Evolutionary conservation across 2,329 filamentous ascomycete genomes (phyloP), one percentile per base, ranked within the genome.

Genomic region (Blastomyces parvus): DNA sequence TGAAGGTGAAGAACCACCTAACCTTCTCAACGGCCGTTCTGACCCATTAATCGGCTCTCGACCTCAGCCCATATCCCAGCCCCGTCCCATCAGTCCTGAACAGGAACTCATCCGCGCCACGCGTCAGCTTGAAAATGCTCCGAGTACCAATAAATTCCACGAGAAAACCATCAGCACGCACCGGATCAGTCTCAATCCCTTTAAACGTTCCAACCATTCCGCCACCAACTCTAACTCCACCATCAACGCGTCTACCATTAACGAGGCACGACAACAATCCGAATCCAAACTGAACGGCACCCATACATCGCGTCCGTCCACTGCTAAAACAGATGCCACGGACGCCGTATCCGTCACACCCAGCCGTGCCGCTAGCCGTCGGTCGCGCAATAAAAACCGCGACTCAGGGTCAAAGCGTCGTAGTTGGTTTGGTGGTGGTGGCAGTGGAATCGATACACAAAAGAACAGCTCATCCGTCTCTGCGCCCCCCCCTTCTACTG

Each of bases 131-230:
- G 66, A 69, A 22, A 70, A 74, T n/a, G 19, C 52, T n/a, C 25
- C 36, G 60, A 66, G 63, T 6, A 71, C 70, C 55, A 74, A 72
- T 60, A 72, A 73, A 30, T 60, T 50, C 59, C 74, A 72, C 0
- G 69, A 72, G n/a, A 74, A 74, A 63, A 71, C 73, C 33, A 76
- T 75, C 3, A 71, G 75, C 67, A 74, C 73, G 63, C 74, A 76
- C 57, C 74, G 76, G 13, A 75, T 78, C 64, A 78, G 76, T 64
- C 72, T 78, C 65, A 78, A 78, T 59, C 75, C 74, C 1, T 78
- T 78, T 69, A 78, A 74, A 66, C 76, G 77, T 40, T 69, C 73
- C 5, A 72, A 73, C 46, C 76, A 78, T 62, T 70, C 68, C 14
- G 66, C 69, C 7, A 71, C 70, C n/a, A 73, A 70, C 61, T 78